Evolutionary conservation across 345 rosid genomes (phyloP).

Genomic region (Rhodomyrtus tomentosa): DNA sequence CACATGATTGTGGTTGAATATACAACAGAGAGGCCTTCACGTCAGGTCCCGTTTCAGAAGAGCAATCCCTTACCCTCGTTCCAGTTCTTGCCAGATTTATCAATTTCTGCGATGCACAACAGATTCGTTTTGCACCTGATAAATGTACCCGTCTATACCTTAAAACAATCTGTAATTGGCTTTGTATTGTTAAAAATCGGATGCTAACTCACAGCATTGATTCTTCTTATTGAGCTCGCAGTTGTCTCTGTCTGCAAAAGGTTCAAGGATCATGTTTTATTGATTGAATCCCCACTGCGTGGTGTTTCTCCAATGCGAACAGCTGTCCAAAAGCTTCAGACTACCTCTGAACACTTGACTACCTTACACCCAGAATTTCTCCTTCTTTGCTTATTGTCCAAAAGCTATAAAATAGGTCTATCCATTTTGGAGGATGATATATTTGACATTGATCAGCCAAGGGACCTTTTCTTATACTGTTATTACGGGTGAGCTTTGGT

Average conservation of each 20-base stretch:
- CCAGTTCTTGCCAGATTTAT: conserved; percentile 45
- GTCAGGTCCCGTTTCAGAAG: conserved; percentile 31
- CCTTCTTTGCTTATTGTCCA: conserved; percentile 68
- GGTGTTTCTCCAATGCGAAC: conserved; percentile 67
- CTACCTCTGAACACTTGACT: conserved; percentile 68
- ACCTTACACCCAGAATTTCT: conserved; percentile 85
- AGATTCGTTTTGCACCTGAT: conserved; percentile 63
- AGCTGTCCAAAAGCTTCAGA: conserved; percentile 65
- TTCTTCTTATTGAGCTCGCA: conserved; percentile 20
- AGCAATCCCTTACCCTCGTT: conserved; percentile 33
- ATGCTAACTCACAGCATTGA: neutral
- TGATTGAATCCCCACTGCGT: conserved; percentile 50
- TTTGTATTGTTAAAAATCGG: neutral
- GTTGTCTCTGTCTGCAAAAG: conserved; percentile 69
- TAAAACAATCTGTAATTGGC: neutral
- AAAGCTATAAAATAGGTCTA: conserved; percentile 68
- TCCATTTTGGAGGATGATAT: conserved; percentile 76
- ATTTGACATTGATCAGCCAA: conserved; percentile 82
- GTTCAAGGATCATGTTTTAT: conserved; percentile 64
- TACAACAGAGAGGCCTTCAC: conserved; percentile 41
- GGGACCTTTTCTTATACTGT: conserved; percentile 80
- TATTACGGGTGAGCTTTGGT: conserved; percentile 65
- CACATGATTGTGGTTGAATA: neutral
- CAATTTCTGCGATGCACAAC: conserved; percentile 46
- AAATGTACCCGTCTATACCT: conserved; percentile 39